Base-by-base conservation (phyloP, 2,329 filamentous ascomycete genomes). In the Pseudocercospora fuligena region DNA sequence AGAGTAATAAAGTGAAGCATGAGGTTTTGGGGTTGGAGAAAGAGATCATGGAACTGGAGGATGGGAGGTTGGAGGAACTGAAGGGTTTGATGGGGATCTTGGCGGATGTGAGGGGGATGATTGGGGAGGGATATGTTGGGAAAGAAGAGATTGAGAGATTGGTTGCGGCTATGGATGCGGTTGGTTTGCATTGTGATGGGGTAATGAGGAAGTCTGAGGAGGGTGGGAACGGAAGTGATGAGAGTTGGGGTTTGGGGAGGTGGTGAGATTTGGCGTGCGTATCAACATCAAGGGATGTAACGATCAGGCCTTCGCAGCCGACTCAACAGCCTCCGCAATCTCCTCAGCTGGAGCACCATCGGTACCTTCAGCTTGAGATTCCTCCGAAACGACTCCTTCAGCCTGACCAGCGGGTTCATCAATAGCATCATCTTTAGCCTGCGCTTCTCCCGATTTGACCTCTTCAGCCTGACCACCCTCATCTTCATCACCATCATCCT, bases 81-180 rank as follows among this genome's bases (percentile, higher is more conserved):
- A 66, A 66, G 51, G 63, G 43, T 1, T 58, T 66, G 27, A 58
- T 66, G 61, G 27, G 31, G 5, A 36, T 66, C 51, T 53, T 61
- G 51, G 68, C 68, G 59, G 58, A 62, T 23, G 27, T 66, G 51
- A 66, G 62, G 27, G 33, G 64, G 25, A 21, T 65, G 31, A 61
- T 56, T 3, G 57, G 31, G 11, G 68, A 67, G 9, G 65, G 60
- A 19, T 8, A 36, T 51, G 43, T 70, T n/a, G 62, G 46, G 29
- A 40, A 47, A 21, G 60, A 63, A n/a, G 60, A 63, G 6, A 3
- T 70, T 11, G 57, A 59, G 33, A 12, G 46, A 14, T 56, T 68
- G 63, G 49, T 66, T 8, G 60, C 62, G 40, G 61, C 63, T 7
- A 66, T 68, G 63, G 66, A 70, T 62, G 57, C 60, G 5, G 57